Evolutionary conservation across 768 basidiomycete genomes (phyloP).

Genomic region (Fistulinella prunicolor): DNA sequence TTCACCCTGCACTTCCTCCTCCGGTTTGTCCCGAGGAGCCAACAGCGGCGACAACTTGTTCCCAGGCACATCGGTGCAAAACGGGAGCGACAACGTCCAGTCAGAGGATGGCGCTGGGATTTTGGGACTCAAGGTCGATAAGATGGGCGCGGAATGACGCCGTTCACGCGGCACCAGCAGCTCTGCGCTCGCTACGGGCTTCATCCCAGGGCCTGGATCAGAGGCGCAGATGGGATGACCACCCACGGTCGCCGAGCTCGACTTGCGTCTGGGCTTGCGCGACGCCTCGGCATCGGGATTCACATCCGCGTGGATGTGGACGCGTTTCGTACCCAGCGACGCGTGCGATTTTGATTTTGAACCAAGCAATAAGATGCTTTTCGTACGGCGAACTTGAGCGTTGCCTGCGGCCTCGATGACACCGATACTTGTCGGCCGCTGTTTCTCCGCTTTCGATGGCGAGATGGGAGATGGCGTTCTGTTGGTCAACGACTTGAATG

Average conservation of each 20-base stretch:
- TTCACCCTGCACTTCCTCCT: conserved; percentile 17
- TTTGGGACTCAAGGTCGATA: conserved; percentile 9
- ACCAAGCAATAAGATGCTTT: conserved; percentile 31
- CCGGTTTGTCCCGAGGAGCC: background rate
- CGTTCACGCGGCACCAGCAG: conserved; percentile 27
- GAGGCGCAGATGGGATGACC: conserved; percentile 3
- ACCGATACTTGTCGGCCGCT: conserved; percentile 25
- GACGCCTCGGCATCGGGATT: conserved; percentile 7
- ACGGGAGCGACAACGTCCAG: conserved; percentile 32
- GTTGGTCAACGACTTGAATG: conserved; percentile 5
- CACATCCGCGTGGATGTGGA: conserved; percentile 29
- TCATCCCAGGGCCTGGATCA: background rate
- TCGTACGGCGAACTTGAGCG: conserved; percentile 25
- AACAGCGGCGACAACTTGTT: conserved; percentile 7
- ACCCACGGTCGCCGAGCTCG: conserved; percentile 19
- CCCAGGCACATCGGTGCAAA: conserved; percentile 28
- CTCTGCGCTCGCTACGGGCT: conserved; percentile 11
- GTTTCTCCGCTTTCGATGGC: conserved; percentile 6
- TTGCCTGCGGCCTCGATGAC: conserved; percentile 31
- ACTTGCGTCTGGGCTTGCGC: conserved; percentile 25
- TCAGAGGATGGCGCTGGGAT: conserved; percentile 7
- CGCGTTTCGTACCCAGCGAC: conserved; percentile 25
- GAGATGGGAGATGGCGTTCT: conserved; percentile 4
- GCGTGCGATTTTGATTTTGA: conserved; percentile 23
- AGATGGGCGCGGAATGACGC: conserved; percentile 29